These are phyloP conservation scores for Perkinsus chesapeaki DNA, from an alignment of 169 alveolate genomes.

Conservation along the genomic window DNA sequence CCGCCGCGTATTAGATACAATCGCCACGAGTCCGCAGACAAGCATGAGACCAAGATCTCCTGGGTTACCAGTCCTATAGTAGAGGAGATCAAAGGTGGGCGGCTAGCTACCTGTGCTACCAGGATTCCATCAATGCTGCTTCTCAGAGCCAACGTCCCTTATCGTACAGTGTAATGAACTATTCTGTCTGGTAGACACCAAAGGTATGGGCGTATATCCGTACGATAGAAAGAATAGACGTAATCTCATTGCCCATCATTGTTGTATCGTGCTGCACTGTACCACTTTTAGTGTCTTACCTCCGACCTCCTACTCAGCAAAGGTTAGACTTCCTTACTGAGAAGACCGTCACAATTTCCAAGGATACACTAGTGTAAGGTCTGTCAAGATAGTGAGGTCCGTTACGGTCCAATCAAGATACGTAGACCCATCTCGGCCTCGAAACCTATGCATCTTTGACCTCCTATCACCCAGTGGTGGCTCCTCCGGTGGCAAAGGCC, in stretches of 20 bases:
- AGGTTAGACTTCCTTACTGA: neutral
- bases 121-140: too few relatives aligned
- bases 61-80: neutral
- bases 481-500: neutral
- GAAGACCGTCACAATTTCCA: neutral
- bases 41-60: neutral
- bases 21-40: neutral
- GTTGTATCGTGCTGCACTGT: too few relatives aligned
- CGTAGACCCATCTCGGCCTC: neutral
- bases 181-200: neutral
- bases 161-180: neutral
- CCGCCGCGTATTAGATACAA: neutral
- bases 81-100: neutral
- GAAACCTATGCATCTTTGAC: neutral
- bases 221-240: neutral
- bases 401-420: neutral
- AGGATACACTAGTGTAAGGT: neutral
- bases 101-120: too few relatives aligned
- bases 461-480: neutral
- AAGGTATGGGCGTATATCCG: neutral
- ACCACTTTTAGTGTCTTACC: neutral
- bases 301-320: neutral
- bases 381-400: neutral
- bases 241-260: too few relatives aligned
- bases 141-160: conserved; percentile 1